Conservation (phyloP, 192 early-diverging fungal genomes). For the Umbelopsis isabellina region DNA sequence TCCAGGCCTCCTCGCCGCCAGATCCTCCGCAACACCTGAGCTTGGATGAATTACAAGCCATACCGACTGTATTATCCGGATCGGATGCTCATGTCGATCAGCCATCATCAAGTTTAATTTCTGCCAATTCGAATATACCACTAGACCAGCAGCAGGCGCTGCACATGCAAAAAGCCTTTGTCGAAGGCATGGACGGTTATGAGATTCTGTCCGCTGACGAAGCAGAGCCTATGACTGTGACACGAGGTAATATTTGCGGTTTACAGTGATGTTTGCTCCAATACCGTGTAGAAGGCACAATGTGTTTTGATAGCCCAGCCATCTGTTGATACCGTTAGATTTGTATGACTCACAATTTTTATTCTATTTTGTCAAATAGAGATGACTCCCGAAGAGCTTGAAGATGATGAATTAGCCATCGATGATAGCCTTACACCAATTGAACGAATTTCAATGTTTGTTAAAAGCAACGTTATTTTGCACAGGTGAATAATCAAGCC, state of each 20-base stretch:
- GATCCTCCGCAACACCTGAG: conserved; percentile 16
- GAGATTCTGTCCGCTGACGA: neutral
- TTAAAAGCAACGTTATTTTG: conserved; percentile 37
- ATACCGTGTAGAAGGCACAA: neutral
- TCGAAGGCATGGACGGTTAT: conserved; percentile 7
- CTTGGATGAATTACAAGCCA: conserved; percentile 5
- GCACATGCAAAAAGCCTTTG: neutral
- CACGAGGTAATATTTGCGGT: neutral
- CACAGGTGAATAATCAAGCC: conserved; percentile 36
- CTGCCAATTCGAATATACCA: neutral
- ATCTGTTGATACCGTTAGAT: neutral
- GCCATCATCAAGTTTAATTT: neutral
- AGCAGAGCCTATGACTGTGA: conserved; percentile 11
- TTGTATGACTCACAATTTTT: neutral
- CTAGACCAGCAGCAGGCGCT: neutral
- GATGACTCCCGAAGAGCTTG: conserved; percentile 33
- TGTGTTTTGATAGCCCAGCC: neutral
- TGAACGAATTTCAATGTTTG: conserved; percentile 41
- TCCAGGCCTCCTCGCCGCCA: conserved; percentile 9
- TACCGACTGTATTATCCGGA: neutral
- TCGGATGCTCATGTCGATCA: neutral
- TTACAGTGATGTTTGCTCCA: neutral
- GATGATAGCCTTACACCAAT: conserved; percentile 41
- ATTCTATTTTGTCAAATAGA: neutral
- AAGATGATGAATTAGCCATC: conserved; percentile 35